Evolutionary conservation across 352 stramenopile species (phyloP).

Genomic region (Phytophthora brassicae): DNA sequence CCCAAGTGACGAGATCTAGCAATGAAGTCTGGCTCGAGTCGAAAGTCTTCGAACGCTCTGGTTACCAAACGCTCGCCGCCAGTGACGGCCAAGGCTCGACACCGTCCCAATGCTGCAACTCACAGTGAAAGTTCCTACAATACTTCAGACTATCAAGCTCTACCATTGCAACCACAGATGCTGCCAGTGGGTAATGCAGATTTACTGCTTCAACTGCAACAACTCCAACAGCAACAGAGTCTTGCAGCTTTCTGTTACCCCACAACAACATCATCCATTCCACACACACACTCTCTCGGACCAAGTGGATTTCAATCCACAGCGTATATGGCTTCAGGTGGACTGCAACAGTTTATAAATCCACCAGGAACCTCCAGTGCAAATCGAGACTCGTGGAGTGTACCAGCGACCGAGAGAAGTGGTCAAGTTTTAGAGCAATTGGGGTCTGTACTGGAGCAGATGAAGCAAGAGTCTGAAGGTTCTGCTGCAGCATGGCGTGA

Average conservation of each 20-base stretch:
- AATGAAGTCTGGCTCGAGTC: constrained; percentile 26
- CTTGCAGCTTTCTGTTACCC: constrained; percentile 43
- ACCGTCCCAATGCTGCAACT: constrained; percentile 10
- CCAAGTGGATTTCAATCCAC: constrained; percentile 17
- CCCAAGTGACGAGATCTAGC: background rate
- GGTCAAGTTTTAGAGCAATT: constrained; percentile 67
- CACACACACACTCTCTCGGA: constrained; percentile 16
- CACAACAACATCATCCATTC: constrained; percentile 15
- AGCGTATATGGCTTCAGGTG: constrained; percentile 10
- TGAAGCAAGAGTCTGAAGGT: constrained; percentile 73
- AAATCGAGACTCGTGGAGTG: constrained; percentile 19
- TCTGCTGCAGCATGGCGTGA: constrained; percentile 61
- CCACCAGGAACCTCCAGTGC: constrained; percentile 18
- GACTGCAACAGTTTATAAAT: constrained; percentile 22
- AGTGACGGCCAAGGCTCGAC: constrained; percentile 19
- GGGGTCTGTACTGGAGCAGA: constrained; percentile 67
- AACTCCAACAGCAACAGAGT: constrained; percentile 44
- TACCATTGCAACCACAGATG: constrained; percentile 20
- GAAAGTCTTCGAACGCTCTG: constrained; percentile 27
- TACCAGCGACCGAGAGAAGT: constrained; percentile 45
- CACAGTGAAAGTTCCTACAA: constrained; percentile 2
- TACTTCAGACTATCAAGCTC: constrained; percentile 16
- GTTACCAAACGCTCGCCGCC: constrained; percentile 22
- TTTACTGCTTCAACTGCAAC: constrained; percentile 54
- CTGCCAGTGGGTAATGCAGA: constrained; percentile 23